A percentile compares a stretch with the other conserved stretches of the same genome.
Conservation (phyloP, 106 monocot genomes). For the Allium sativum region DNA sequence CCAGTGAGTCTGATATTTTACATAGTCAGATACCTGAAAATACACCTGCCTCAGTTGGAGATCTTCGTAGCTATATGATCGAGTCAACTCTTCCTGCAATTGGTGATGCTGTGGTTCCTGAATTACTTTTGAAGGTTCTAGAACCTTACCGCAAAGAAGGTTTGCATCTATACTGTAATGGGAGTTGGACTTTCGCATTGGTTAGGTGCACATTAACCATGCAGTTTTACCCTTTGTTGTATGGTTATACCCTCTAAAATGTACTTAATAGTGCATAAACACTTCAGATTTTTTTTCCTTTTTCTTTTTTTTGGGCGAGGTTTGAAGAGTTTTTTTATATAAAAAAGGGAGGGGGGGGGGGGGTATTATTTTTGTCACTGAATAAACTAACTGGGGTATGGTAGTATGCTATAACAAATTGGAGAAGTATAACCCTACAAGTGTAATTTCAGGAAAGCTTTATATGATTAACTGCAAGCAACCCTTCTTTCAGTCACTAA, state of each 20-base stretch:
- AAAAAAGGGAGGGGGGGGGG: too few species aligned
- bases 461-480: too few species aligned
- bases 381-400: too few species aligned
- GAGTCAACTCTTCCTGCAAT: conserved; percentile 61
- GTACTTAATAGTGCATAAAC: too few species aligned
- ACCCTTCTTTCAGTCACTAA: not conserved
- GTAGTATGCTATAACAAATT: too few species aligned
- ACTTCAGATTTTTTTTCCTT: too few species aligned
- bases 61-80: conserved; percentile 84
- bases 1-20: conserved; percentile 16
- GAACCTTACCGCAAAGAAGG: conserved; percentile 88
- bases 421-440: too few species aligned
- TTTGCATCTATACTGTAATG: conserved; percentile 12
- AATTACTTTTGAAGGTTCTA: conserved; percentile 88
- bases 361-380: not conserved
- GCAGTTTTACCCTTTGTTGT: too few species aligned
- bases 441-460: too few species aligned
- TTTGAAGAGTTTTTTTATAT: too few species aligned
- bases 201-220: not conserved
- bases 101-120: conserved; percentile 88
- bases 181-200: not conserved
- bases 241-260: too few species aligned
- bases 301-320: too few species aligned
- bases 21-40: conserved; percentile 29
- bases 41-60: conserved; percentile 33